phyloP scores from a whole-genome alignment of 2,329 filamentous ascomycete species.

The Paracorniculantispora psalliotae region DNA sequence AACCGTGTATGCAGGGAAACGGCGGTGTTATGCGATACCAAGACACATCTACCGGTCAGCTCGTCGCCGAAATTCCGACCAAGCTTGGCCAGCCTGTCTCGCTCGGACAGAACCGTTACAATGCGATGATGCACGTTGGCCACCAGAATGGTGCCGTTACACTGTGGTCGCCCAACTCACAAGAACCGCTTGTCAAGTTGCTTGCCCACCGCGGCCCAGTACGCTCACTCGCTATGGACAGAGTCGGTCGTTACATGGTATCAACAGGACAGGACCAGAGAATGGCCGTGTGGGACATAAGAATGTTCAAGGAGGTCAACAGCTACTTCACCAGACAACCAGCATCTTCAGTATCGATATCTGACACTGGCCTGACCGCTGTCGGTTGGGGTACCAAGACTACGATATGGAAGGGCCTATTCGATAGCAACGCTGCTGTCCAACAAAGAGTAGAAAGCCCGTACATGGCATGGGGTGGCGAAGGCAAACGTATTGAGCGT shows the following conservation, averaged over 20 bases:
- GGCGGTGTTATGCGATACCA: conserved; percentile 88
- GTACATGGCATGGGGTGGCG: conserved; percentile 90
- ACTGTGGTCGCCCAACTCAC: conserved; percentile 90
- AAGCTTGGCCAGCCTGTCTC: conserved; percentile 78
- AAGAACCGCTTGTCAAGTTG: conserved; percentile 83
- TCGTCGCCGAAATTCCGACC: conserved; percentile 81
- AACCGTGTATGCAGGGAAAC: conserved; percentile 48
- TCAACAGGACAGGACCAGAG: conserved; percentile 83
- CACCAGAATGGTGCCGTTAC: conserved; percentile 95
- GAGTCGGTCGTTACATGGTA: conserved; percentile 93
- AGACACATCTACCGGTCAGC: conserved; percentile 87
- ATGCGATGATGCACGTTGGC: conserved; percentile 85
- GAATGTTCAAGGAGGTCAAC: conserved; percentile 89
- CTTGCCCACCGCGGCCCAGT: conserved; percentile 87
- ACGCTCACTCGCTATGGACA: conserved; percentile 75
- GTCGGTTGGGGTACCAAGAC: conserved; percentile 88
- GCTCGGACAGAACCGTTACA: conserved; percentile 83
- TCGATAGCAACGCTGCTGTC: conserved; percentile 65
- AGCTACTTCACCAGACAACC: conserved; percentile 81
- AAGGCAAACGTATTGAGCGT: conserved; percentile 74
- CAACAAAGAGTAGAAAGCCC: conserved; percentile 78
- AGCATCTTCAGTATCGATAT: conserved; percentile 79
- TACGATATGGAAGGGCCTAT: conserved; percentile 87
- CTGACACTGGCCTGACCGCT: conserved; percentile 80
- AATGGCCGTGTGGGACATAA: conserved; percentile 94